A percentile compares a stretch with the other conserved stretches of the same genome.
Conservation (phyloP, 2,329 filamentous ascomycete species). For the Leptographium radiaticola region DNA sequence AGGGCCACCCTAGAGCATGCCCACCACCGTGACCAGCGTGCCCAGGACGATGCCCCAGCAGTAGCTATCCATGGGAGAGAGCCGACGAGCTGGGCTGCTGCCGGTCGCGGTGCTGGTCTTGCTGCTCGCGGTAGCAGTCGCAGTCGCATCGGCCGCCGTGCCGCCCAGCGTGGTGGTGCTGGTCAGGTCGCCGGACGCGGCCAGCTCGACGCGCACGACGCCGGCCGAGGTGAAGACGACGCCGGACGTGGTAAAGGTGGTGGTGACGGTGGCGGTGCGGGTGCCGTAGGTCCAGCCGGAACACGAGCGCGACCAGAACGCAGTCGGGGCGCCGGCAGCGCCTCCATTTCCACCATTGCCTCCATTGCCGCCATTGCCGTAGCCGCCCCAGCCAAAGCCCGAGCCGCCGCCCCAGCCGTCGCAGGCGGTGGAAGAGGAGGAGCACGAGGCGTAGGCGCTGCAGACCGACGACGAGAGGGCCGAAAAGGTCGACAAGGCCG, state of each 20-base stretch:
- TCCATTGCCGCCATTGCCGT: slow-evolving; percentile 21
- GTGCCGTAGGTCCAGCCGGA: slow-evolving; percentile 25
- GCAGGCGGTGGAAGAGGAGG: slow-evolving; percentile 26
- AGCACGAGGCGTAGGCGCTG: slow-evolving; percentile 22
- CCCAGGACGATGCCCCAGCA: slow-evolving; percentile 15
- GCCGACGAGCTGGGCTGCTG: background rate
- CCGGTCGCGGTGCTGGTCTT: background rate
- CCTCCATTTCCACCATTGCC: too few species aligned
- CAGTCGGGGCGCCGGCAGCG: slow-evolving; percentile 22
- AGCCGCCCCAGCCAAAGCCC: slow-evolving; percentile 25
- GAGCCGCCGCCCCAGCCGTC: slow-evolving; percentile 26
- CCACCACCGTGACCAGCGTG: too few species aligned
- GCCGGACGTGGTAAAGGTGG: slow-evolving; percentile 13
- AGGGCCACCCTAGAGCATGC: too few species aligned
- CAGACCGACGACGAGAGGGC: slow-evolving; percentile 28
- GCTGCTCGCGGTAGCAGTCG: background rate
- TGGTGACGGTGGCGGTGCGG: slow-evolving; percentile 20
- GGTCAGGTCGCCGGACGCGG: slow-evolving; percentile 18
- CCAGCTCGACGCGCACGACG: slow-evolving; percentile 17
- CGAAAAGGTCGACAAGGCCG: slow-evolving; percentile 16
- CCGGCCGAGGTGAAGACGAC: slow-evolving; percentile 15
- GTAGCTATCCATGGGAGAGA: background rate
- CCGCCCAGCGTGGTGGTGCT: slow-evolving; percentile 17
- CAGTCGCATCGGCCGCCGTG: slow-evolving; percentile 10
- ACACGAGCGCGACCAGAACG: slow-evolving; percentile 22